Evolutionary conservation across 371 early-diverging fungal genomes (phyloP).

Genomic region (Quaeritorhiza haematococci): DNA sequence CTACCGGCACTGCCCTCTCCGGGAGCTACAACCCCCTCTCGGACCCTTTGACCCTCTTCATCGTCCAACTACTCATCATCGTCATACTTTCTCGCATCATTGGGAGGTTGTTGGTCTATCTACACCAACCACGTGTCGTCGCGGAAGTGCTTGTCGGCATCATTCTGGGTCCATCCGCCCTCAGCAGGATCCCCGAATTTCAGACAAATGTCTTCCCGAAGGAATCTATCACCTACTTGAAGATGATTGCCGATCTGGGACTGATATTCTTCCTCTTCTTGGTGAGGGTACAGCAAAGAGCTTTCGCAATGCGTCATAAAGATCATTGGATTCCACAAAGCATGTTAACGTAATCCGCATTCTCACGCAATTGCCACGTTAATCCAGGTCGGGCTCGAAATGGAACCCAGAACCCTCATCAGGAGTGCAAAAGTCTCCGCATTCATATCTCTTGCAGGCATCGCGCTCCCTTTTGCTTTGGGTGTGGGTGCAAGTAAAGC

Average conservation of each 20-base stretch:
- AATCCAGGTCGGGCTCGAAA: slow-evolving; percentile 33
- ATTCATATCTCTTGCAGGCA: slow-evolving; percentile 33
- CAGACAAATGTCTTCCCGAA: slow-evolving; percentile 33
- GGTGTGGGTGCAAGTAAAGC: slow-evolving; percentile 62
- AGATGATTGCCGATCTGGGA: slow-evolving; percentile 79
- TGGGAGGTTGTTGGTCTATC: too few relatives aligned
- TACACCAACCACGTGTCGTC: slow-evolving; percentile 41
- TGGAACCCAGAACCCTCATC: slow-evolving; percentile 29
- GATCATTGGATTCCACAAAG: too few relatives aligned
- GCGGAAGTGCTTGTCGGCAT: slow-evolving; percentile 46
- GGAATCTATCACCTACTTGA: slow-evolving; percentile 55
- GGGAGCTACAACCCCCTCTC: too few relatives aligned
- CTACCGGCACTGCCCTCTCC: too few relatives aligned
- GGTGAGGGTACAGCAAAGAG: slow-evolving; percentile 46
- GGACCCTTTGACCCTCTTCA: too few relatives aligned
- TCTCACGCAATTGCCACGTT: neutral
- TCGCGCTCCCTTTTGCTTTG: slow-evolving; percentile 61
- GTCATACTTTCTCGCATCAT: too few relatives aligned
- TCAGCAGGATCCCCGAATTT: slow-evolving; percentile 28
- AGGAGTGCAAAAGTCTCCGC: slow-evolving; percentile 23
- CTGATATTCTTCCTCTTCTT: slow-evolving; percentile 86
- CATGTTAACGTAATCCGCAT: neutral
- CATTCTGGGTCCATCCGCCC: slow-evolving; percentile 35
- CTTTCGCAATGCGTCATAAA: neutral
- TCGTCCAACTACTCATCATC: too few relatives aligned